Conservation (phyloP, 2,329 filamentous ascomycete species). For the Rachicladosporium sp. region DNA sequence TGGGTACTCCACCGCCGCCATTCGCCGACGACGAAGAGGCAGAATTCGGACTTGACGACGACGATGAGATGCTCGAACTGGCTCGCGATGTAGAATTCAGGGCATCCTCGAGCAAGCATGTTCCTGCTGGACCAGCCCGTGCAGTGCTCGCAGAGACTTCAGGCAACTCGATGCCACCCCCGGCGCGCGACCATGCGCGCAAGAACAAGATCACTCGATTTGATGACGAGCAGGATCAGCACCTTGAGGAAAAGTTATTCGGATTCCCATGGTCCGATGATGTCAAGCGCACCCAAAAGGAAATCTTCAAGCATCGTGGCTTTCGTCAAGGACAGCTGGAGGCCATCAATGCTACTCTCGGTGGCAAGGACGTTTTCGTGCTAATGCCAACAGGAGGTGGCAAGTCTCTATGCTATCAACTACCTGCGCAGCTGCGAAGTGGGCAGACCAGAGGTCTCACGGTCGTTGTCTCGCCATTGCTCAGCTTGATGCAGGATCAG, state of each 20-base stretch:
- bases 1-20: constrained; percentile 25
- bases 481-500: constrained; percentile 97
- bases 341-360: constrained; percentile 85
- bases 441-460: constrained; percentile 80
- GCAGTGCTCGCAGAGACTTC: constrained; percentile 22
- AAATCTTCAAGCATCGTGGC: constrained; percentile 70
- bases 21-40: constrained; percentile 17
- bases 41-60: constrained; percentile 23
- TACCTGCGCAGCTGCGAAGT: constrained; percentile 71
- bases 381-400: constrained; percentile 97
- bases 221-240: constrained; percentile 10
- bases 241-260: constrained; percentile 15
- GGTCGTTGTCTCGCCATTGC: constrained; percentile 82
- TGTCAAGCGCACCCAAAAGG: constrained; percentile 66
- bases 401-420: constrained; percentile 92
- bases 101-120: constrained; percentile 11
- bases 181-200: constrained; percentile 16
- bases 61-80: constrained; percentile 30
- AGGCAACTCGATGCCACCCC: constrained; percentile 11
- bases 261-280: constrained; percentile 70
- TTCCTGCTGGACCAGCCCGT: constrained; percentile 4
- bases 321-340: constrained; percentile 89
- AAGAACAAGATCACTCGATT: constrained; percentile 14
- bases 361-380: constrained; percentile 81
- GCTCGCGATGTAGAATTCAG: constrained; percentile 31